These are phyloP conservation scores for Knoxdaviesia proteae DNA, from an alignment of 2,329 filamentous ascomycete species.

Conservation along the genomic window DNA sequence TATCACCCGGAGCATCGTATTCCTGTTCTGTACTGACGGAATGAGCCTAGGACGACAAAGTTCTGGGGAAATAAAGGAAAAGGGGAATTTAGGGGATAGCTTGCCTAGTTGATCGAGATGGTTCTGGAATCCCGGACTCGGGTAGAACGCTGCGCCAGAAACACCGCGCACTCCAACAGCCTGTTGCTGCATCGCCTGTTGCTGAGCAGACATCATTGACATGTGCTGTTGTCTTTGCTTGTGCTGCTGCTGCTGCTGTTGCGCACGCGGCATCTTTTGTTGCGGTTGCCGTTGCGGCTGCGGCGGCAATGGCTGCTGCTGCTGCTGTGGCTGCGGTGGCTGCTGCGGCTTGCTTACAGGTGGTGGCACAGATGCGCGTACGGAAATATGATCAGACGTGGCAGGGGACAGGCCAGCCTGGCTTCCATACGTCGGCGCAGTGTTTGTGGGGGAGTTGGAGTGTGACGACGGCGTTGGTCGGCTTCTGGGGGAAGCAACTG, in stretches of 20 bases:
- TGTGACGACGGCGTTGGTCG: slow-evolving; percentile 73
- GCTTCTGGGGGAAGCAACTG: slow-evolving; percentile 44
- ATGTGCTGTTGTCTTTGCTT: background rate
- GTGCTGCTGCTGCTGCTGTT: no score
- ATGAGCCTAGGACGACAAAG: slow-evolving; percentile 48
- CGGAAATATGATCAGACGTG: slow-evolving; percentile 24
- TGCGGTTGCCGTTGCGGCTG: slow-evolving; percentile 13
- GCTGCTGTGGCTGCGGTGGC: background rate
- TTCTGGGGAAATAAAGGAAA: slow-evolving; percentile 22
- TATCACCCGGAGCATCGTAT: slow-evolving; percentile 76
- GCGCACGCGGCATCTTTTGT: slow-evolving; percentile 1
- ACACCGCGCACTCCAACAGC: no score
- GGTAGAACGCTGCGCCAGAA: slow-evolving; percentile 41
- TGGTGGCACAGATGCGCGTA: slow-evolving; percentile 16
- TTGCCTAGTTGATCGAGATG: slow-evolving; percentile 93
- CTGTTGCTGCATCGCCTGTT: slow-evolving; percentile 1
- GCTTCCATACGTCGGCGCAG: slow-evolving; percentile 19
- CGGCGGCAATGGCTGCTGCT: slow-evolving; percentile 5
- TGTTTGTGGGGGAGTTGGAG: slow-evolving; percentile 32
- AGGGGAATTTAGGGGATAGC: slow-evolving; percentile 41
- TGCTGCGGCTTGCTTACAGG: background rate
- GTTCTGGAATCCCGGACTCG: slow-evolving; percentile 66
- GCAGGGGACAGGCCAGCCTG: slow-evolving; percentile 21
- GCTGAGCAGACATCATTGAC: slow-evolving; percentile 2
- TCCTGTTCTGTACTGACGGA: slow-evolving; percentile 68